Percentiles rank a stretch among this genome's conserved stretches.
Evolutionary conservation across 768 basidiomycete genomes (phyloP).

Genomic region (Termitomyces sp.): DNA sequence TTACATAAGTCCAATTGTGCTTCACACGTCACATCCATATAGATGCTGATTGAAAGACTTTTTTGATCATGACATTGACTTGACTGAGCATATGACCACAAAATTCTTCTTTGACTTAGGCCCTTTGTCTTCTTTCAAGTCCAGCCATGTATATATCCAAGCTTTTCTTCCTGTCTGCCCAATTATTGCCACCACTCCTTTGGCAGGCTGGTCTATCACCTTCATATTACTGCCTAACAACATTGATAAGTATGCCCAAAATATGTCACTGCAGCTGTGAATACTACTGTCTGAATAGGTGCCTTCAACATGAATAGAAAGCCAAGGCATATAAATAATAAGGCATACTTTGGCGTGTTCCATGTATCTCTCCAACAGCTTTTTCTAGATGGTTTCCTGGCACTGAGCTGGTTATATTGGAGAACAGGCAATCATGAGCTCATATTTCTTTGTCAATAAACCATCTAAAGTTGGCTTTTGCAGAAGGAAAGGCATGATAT

Average conservation of each 20-base stretch:
- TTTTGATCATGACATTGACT: too few relatives aligned
- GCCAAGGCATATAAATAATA: not conserved
- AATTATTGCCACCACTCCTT: not conserved
- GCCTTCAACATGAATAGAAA: not conserved
- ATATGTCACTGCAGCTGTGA: not conserved
- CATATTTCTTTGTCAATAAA: not conserved
- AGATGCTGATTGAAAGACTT: too few relatives aligned
- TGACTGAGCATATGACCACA: not conserved
- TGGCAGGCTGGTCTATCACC: not conserved
- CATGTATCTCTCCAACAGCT: not conserved
- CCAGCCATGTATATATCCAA: not conserved
- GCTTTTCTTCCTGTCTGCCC: not conserved
- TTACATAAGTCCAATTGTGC: too few relatives aligned
- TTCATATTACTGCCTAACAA: not conserved
- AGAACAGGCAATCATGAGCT: not conserved
- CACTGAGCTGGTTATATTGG: not conserved
- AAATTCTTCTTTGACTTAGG: not conserved
- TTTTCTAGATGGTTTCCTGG: not conserved
- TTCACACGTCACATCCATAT: too few relatives aligned
- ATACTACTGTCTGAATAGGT: not conserved
- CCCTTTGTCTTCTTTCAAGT: not conserved
- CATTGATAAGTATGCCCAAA: not conserved
- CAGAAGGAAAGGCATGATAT: not conserved
- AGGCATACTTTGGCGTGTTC: not conserved
- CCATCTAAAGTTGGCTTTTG: not conserved